Conservation (phyloP, 495 filamentous ascomycete genomes). For the Wilcoxina mikolae region DNA sequence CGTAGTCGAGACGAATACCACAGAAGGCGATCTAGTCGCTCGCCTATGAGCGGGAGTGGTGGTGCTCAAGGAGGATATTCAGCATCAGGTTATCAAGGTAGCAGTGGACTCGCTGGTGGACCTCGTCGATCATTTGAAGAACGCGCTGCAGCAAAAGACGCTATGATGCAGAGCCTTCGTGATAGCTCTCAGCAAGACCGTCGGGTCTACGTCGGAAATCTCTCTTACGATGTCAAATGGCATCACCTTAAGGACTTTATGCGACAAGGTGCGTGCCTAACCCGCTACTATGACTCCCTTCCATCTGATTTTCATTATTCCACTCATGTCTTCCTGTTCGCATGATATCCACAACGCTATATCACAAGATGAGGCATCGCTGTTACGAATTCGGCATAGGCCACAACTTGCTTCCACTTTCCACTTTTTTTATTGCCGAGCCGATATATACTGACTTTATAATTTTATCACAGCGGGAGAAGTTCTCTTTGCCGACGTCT, state of each 20-base stretch:
- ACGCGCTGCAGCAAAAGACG: slow-evolving; percentile 68
- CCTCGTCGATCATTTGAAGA: slow-evolving; percentile 68
- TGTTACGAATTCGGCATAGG: no score
- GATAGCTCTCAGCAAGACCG: slow-evolving; percentile 96
- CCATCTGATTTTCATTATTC: background rate
- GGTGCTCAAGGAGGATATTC: slow-evolving; percentile 48
- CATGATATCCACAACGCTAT: no score
- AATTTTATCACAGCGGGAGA: slow-evolving; percentile 97
- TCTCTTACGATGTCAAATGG: slow-evolving; percentile 99
- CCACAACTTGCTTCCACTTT: no score
- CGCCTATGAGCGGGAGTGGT: slow-evolving; percentile 67
- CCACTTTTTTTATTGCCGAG: no score
- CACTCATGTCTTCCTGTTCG: no score
- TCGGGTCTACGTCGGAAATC: slow-evolving; percentile 96
- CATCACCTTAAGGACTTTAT: slow-evolving; percentile 99
- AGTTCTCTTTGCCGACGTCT: slow-evolving; percentile 98
- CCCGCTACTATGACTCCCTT: no score
- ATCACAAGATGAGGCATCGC: no score
- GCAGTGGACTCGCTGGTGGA: slow-evolving; percentile 42
- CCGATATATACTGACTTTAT: no score
- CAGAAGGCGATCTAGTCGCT: slow-evolving; percentile 63
- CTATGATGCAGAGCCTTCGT: slow-evolving; percentile 85
- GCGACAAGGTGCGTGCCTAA: slow-evolving; percentile 82
- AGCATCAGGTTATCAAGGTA: slow-evolving; percentile 44
- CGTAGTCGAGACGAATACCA: slow-evolving; percentile 71